Evolutionary conservation across 1,284 basidiomycete genomes (phyloP), one percentile per base, ranked within the genome.

Genomic region (Cutaneotrichosporon cutaneum): DNA sequence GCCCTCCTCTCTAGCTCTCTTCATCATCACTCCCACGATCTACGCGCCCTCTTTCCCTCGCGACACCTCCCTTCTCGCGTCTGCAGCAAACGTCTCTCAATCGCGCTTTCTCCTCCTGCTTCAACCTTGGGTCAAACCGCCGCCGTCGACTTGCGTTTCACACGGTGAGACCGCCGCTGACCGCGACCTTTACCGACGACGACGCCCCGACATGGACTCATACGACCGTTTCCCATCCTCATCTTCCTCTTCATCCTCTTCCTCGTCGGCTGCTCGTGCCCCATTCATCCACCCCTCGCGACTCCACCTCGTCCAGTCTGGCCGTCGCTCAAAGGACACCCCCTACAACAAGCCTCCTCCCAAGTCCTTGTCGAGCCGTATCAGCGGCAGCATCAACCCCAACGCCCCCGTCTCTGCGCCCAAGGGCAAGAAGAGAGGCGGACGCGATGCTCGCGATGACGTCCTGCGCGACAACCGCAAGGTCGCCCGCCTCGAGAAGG

Each of bases 371-470:
- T 63, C 65, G 24, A 66, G 61, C 50, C 62, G 67, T 30, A 60
- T 60, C 56, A 57, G 54, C 45, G 59, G 61, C 51, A 50, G 36
- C 21, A 54, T 58, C 21, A 44, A 44, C 1, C 48, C 58, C 7
- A 48, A 51, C 22, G 11, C n/a, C 52, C 33, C 33, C 48, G 6
- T 8, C 57, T 21, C 13, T 44, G 24, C 50, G 21, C 27, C 30
- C 26, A 9, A 16, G 33, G 32, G 26, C 26, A 47, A 55, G 32
- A 57, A 59, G 42, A 57, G 47, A 30, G 59, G 61, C n/a, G 30
- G 55, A 39, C 59, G 60, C 39, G 61, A 70, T 48, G 62, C 63
- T 18, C 62, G 64, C 32, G 66, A 66, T 44, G 64, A 65, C 24
- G 55, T 69, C 4, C 62, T 72, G 33, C 59, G 59, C 26, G 63